Conservation (phyloP, 2,329 filamentous ascomycete species). For the Exophiala calicioides region DNA sequence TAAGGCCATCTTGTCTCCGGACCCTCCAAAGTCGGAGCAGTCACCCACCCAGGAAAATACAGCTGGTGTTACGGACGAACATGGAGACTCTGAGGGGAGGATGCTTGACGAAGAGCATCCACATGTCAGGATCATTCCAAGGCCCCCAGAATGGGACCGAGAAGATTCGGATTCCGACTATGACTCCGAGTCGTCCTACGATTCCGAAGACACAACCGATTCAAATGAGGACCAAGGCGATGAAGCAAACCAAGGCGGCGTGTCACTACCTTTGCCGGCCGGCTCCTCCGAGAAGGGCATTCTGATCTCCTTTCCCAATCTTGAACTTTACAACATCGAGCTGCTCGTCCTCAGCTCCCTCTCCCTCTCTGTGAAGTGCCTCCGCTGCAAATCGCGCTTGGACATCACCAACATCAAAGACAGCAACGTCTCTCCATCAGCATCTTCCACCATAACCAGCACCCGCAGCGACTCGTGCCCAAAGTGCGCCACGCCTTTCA, state of each 20-base stretch:
- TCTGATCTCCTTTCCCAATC: slow-evolving; percentile 73
- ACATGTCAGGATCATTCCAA: slow-evolving; percentile 70
- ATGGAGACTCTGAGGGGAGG: slow-evolving; percentile 3
- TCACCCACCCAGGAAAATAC: neutral
- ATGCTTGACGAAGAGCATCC: slow-evolving; percentile 48
- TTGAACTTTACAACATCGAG: slow-evolving; percentile 77
- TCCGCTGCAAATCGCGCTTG: slow-evolving; percentile 71
- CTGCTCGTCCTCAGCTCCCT: slow-evolving; percentile 68
- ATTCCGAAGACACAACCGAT: slow-evolving; percentile 43
- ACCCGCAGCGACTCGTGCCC: slow-evolving; percentile 50
- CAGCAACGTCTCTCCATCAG: slow-evolving; percentile 35
- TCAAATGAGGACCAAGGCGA: slow-evolving; percentile 45
- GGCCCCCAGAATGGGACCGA: slow-evolving; percentile 73
- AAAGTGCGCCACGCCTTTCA: slow-evolving; percentile 51
- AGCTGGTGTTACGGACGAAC: neutral
- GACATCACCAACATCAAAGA: slow-evolving; percentile 69
- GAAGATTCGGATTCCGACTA: slow-evolving; percentile 38
- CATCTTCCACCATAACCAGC: slow-evolving; percentile 29
- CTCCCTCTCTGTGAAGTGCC: slow-evolving; percentile 73
- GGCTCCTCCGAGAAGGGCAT: slow-evolving; percentile 54
- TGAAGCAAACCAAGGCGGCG: slow-evolving; percentile 40
- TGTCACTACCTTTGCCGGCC: slow-evolving; percentile 34
- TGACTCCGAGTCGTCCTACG: slow-evolving; percentile 46
- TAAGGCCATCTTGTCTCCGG: slow-evolving; percentile 19
- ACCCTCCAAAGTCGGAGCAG: neutral